Base-by-base conservation (phyloP, 2,329 filamentous ascomycete species). In the Aureobasidium mangrovei region DNA sequence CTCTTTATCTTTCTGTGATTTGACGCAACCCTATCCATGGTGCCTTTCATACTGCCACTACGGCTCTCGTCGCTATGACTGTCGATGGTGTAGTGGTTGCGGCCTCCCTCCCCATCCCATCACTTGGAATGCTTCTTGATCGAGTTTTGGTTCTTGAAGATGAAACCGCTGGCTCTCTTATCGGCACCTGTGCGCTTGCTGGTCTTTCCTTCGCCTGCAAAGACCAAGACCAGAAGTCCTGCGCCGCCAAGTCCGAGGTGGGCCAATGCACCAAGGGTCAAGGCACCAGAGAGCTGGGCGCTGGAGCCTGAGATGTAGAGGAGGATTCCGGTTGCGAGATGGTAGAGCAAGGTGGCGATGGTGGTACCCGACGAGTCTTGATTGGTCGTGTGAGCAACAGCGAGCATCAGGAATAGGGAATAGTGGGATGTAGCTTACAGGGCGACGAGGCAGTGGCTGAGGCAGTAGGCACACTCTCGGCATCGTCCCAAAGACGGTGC, bases 331-430 rank as follows among this genome's bases (percentile, higher is more conserved):
- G 74, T 73, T 0, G 73, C 62, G 18, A 74, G 69, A 67, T 91
- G 86, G 72, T 86, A 85, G 3, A 82, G 57, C 0, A 80, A 77
- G 1, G 85, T 85, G n/a, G 89, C 69, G 42, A 83, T 74, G 29
- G 89, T 68, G 2, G 80, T 82, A 3, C 86, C 83, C 32, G 78
- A 71, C 2, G 84, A 84, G 66, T 72, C 72, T 56, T 4, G 7
- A 12, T 12, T 7, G n/a, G 1, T 9, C 3, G 18, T 18, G 28
- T 32, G 7, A 46, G 31, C 29, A 33, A 42, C 35, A 26, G 27
- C 54, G 12, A 45, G 49, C 9, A 38, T 7, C 7, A 7, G 24
- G 32, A 26, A 4, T 26, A n/a, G 18, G 32, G 12, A 12, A 12
- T 28, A 4, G 29, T 5, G 9, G 33, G 8, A 29, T 7, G 29